Conservation (phyloP, 805 yeast species). For the Brettanomyces custersianus region DNA sequence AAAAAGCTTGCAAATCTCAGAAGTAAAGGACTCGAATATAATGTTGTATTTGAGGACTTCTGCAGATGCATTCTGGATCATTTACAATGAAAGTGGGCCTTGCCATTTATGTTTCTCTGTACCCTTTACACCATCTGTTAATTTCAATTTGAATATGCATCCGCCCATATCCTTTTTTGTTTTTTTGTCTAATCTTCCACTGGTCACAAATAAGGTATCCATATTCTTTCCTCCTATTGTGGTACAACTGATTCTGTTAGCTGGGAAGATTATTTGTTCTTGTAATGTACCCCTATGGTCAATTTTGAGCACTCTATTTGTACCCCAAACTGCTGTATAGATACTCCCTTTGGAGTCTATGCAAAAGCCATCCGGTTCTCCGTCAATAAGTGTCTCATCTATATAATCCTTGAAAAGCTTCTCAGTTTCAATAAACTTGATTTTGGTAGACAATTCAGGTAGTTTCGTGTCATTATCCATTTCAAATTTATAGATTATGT, state of each 20-base stretch:
- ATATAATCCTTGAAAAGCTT: conserved; percentile 8
- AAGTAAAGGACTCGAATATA: conserved; percentile 55
- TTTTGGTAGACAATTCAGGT: conserved; percentile 26
- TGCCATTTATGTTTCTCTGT: conserved; percentile 21
- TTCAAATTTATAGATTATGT: conserved; percentile 39
- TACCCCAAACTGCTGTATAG: conserved; percentile 61
- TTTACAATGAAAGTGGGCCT: not conserved
- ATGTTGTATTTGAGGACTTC: conserved; percentile 65
- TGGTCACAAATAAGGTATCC: conserved; percentile 58
- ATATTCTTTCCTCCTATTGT: conserved; percentile 53
- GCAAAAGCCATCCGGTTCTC: conserved; percentile 79
- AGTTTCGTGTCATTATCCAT: conserved; percentile 29
- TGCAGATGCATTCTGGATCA: conserved; percentile 30
- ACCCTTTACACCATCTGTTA: conserved; percentile 27
- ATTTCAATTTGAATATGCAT: conserved; percentile 38
- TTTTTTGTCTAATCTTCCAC: conserved; percentile 38
- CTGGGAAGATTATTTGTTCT: conserved; percentile 48
- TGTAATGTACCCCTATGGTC: conserved; percentile 40
- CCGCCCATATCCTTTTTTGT: conserved; percentile 47
- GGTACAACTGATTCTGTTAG: conserved; percentile 53
- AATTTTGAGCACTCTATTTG: conserved; percentile 46
- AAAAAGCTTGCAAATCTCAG: conserved; percentile 54
- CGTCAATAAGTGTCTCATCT: conserved; percentile 20
- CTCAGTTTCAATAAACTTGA: conserved; percentile 29
- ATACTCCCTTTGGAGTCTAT: conserved; percentile 46